phyloP scores from a whole-genome alignment of 805 yeast genomes.

The Yamadazyma phyllophila region DNA sequence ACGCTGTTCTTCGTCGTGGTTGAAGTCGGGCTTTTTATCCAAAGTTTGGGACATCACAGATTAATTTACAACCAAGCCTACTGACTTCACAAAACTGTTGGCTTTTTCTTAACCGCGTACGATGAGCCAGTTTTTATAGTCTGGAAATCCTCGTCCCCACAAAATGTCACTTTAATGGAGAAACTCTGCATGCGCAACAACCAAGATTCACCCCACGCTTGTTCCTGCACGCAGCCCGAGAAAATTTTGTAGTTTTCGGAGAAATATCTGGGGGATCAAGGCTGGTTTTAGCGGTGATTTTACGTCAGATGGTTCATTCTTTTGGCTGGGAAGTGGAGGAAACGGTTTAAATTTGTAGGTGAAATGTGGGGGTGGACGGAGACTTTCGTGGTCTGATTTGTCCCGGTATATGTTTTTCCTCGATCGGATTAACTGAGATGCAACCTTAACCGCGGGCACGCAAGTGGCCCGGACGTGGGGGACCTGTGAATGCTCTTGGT shows the following conservation, averaged over 20 bases:
- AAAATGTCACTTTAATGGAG: slow-evolving; percentile 4
- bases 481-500: no score
- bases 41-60: not conserved
- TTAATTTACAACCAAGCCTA: no score
- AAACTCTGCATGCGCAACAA: not conserved
- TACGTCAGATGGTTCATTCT: no score
- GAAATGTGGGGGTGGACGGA: no score
- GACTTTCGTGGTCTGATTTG: no score
- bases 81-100: no score
- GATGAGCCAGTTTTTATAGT: not conserved
- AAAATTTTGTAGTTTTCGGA: not conserved
- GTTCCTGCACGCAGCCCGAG: not conserved
- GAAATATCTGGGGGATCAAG: slow-evolving; percentile 5
- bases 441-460: not conserved
- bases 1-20: slow-evolving; percentile 7
- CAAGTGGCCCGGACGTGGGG: not conserved
- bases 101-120: not conserved
- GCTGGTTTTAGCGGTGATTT: no score
- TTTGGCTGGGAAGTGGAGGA: not conserved
- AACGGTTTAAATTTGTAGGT: not conserved
- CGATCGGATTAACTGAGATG: slow-evolving; percentile 2
- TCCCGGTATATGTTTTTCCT: not conserved
- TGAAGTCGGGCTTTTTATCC: slow-evolving; percentile 8
- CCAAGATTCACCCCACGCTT: slow-evolving; percentile 3
- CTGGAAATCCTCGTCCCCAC: slow-evolving; percentile 1